Evolutionary conservation across 2,329 filamentous ascomycete genomes (phyloP).

Genomic region (Ceratocystis papillata): DNA sequence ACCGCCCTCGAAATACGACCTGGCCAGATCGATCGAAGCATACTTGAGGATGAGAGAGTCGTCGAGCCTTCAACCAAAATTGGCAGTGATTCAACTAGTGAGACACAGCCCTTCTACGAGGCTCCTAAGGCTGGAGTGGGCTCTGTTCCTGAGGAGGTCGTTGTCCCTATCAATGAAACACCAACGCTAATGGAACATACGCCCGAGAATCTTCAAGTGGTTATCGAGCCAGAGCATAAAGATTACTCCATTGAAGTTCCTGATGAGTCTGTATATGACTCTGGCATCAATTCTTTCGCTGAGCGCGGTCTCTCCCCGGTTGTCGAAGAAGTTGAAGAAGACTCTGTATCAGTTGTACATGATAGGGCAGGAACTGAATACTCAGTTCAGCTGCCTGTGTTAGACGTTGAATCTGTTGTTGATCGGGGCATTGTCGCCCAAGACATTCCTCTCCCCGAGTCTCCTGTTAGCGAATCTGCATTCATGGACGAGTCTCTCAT

Average conservation of each 20-base stretch:
- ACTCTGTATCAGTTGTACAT: neutral
- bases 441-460: neutral
- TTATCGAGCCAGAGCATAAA: neutral
- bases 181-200: neutral
- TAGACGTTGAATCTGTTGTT: neutral
- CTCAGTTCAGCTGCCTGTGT: too few species aligned
- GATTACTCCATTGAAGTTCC: neutral
- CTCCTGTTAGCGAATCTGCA: neutral
- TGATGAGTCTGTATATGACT: neutral
- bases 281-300: neutral
- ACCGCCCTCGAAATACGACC: neutral
- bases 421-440: neutral
- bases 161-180: neutral
- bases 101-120: neutral
- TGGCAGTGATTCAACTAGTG: neutral
- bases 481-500: neutral
- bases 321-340: slow-evolving; percentile 12
- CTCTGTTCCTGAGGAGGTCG: neutral
- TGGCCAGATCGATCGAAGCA: neutral
- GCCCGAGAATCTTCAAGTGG: neutral
- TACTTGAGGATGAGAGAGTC: neutral
- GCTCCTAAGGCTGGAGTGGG: too few species aligned
- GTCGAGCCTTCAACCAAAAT: neutral
- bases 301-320: neutral
- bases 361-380: neutral